phyloP scores from a whole-genome alignment of 176 grass and related monocot genomes.

The Hyparrhenia diplandra region DNA sequence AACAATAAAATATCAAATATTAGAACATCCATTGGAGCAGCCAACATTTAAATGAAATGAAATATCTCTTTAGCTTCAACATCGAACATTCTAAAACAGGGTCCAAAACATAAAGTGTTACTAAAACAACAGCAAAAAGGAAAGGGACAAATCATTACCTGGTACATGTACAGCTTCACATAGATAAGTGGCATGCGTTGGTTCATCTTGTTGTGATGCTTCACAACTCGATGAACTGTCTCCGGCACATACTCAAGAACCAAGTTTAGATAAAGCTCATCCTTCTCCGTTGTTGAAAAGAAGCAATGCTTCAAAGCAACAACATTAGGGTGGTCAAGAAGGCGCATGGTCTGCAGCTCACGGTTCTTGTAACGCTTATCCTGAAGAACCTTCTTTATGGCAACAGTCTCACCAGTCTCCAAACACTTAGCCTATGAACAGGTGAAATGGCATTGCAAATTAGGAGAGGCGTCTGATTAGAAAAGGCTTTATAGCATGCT shows the following conservation, averaged over 20 bases:
- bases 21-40: neutral
- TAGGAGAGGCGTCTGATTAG: neutral
- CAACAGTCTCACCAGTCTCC: slow-evolving; percentile 75
- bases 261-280: slow-evolving; percentile 75
- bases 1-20: neutral
- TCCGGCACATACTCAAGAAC: slow-evolving; percentile 86
- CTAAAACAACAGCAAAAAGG: neutral
- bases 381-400: slow-evolving; percentile 89
- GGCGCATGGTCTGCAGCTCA: slow-evolving; percentile 74
- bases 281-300: slow-evolving; percentile 78
- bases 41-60: neutral
- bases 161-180: slow-evolving; percentile 74
- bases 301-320: slow-evolving; percentile 77
- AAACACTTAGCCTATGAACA: slow-evolving; percentile 65
- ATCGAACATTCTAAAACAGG: neutral
- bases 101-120: too few species aligned
- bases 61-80: neutral
- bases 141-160: slow-evolving; percentile 36
- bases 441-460: neutral
- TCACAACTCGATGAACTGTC: slow-evolving; percentile 71
- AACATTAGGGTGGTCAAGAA: slow-evolving; percentile 76
- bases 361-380: slow-evolving; percentile 94
- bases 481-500: neutral
- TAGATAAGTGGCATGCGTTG: slow-evolving; percentile 88
- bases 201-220: slow-evolving; percentile 86